These are phyloP conservation scores for Cadophora malorum DNA, from an alignment of 2,329 filamentous ascomycete species.

Conservation along the genomic window DNA sequence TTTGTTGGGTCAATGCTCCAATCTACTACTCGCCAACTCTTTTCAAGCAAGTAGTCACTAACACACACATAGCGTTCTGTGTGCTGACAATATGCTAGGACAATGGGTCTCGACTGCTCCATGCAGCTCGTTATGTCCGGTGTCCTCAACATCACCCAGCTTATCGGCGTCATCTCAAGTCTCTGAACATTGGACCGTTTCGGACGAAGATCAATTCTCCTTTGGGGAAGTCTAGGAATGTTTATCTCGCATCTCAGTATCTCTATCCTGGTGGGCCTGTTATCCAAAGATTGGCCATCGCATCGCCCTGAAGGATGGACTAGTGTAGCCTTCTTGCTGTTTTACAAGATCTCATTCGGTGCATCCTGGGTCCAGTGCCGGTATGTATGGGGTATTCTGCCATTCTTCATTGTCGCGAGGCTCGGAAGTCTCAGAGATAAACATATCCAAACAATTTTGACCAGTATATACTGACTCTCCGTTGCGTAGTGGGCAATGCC, in stretches of 20 bases:
- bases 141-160: conserved; percentile 73
- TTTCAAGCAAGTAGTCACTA: too few relatives aligned
- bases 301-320: conserved; percentile 50
- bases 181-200: conserved; percentile 70
- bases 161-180: conserved; percentile 67
- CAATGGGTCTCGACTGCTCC: conserved; percentile 6
- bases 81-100: conserved; percentile 53
- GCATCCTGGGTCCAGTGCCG: conserved; percentile 46
- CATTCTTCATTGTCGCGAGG: too few relatives aligned
- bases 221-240: conserved; percentile 70
- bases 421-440: too few relatives aligned
- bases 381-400: too few relatives aligned
- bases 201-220: conserved; percentile 66
- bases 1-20: conserved; percentile 51
- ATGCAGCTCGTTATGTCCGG: conserved; percentile 50
- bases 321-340: conserved; percentile 47
- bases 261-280: conserved; percentile 50
- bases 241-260: conserved; percentile 66
- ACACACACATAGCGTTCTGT: too few relatives aligned
- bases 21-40: conserved; percentile 57
- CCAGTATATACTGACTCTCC: too few relatives aligned
- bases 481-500: conserved; percentile 44
- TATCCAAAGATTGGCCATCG: conserved; percentile 47
- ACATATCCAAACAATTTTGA: too few relatives aligned
- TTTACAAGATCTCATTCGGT: conserved; percentile 44